A percentile compares a stretch with the other conserved stretches of the same genome.
Conservation (phyloP, 1,284 basidiomycete genomes). For the Phaffia rhodozyma region DNA sequence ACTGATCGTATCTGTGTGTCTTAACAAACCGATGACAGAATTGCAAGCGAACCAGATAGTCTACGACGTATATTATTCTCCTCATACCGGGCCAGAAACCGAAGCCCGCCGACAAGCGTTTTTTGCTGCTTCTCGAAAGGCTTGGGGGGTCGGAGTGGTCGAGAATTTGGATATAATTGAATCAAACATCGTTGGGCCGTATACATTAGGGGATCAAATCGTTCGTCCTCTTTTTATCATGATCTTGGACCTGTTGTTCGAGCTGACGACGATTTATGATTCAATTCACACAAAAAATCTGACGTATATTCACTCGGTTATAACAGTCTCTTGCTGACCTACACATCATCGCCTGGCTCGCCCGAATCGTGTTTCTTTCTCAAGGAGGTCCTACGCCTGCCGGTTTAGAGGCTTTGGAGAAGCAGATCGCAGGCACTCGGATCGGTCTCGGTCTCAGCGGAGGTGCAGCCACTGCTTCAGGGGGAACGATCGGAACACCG, state of each 20-base stretch:
- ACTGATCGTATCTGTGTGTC: not conserved
- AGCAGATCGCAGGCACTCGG: constrained; percentile 24
- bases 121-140: constrained; percentile 31
- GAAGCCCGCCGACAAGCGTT: constrained; percentile 27
- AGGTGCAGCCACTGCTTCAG: not conserved
- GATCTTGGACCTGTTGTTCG: not conserved
- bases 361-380: constrained; percentile 47
- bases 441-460: constrained; percentile 2
- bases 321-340: constrained; percentile 61
- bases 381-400: constrained; percentile 44
- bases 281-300: not conserved
- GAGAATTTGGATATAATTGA: constrained; percentile 42
- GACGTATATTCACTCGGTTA: constrained; percentile 2
- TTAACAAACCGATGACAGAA: not conserved
- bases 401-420: constrained; percentile 29
- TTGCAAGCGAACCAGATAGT: constrained; percentile 30
- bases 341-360: constrained; percentile 65
- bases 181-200: constrained; percentile 56
- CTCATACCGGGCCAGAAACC: constrained; percentile 23
- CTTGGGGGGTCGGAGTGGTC: constrained; percentile 42
- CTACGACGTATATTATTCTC: constrained; percentile 30
- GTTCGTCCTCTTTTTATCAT: constrained; percentile 24
- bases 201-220: constrained; percentile 47
- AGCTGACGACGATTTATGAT: not conserved
- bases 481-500: not conserved